Evolutionary conservation across 1,284 basidiomycete species (phyloP).

Genomic region (Tilletiopsis washingtonensis): DNA sequence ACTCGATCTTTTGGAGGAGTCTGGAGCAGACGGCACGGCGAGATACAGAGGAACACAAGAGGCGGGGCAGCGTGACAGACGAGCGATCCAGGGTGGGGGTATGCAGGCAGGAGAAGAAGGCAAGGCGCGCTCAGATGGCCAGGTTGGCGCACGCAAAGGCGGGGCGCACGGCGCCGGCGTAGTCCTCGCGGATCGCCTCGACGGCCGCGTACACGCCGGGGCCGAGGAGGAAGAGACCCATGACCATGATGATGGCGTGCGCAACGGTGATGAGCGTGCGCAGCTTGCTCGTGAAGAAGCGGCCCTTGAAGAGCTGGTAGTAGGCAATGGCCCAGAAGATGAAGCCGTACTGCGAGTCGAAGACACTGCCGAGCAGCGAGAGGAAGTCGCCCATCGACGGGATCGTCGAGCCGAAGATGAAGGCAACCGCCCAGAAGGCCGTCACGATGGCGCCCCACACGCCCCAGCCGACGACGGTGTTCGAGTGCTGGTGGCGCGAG

Average conservation of each 20-base stretch:
- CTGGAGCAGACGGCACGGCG: too few relatives aligned
- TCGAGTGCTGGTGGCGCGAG: slow-evolving; percentile 32
- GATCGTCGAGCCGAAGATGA: slow-evolving; percentile 54
- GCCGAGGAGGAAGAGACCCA: slow-evolving; percentile 50
- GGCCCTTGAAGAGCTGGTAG: slow-evolving; percentile 45
- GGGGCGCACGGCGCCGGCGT: slow-evolving; percentile 7
- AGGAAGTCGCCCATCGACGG: slow-evolving; percentile 50
- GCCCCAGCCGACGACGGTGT: slow-evolving; percentile 58
- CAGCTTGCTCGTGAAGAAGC: slow-evolving; percentile 19
- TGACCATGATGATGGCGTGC: slow-evolving; percentile 47
- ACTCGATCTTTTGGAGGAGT: too few relatives aligned
- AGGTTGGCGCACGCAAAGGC: slow-evolving; percentile 10
- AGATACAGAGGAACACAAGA: too few relatives aligned
- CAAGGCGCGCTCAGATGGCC: slow-evolving; percentile 4
- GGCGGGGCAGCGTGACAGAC: too few relatives aligned
- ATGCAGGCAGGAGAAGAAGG: too few relatives aligned
- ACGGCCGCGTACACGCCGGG: slow-evolving; percentile 51
- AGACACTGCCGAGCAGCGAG: slow-evolving; percentile 39
- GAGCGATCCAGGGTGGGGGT: too few relatives aligned
- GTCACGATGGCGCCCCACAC: slow-evolving; percentile 56
- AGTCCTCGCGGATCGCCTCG: slow-evolving; percentile 50
- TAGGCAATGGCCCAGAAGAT: slow-evolving; percentile 42
- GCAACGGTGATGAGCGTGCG: slow-evolving; percentile 22
- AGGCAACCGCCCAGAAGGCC: slow-evolving; percentile 55
- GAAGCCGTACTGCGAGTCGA: slow-evolving; percentile 25